phyloP scores from a whole-genome alignment of 129 eudicot genomes.

The Solidago caesia region DNA sequence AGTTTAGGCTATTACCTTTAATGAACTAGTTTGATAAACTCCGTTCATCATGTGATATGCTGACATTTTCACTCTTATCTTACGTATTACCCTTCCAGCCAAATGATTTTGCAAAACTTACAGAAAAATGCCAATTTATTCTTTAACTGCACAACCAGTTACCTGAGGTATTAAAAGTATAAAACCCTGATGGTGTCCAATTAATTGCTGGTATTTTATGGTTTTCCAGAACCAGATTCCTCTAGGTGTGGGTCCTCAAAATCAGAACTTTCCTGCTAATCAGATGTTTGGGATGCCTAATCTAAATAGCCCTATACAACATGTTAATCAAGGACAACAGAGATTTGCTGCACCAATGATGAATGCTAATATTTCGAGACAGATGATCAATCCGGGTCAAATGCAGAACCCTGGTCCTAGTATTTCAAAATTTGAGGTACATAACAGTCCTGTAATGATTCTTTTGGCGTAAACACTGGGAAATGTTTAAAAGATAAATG shows the following conservation, averaged over 20 bases:
- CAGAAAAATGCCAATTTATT: constrained; percentile 3
- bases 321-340: constrained; percentile 39
- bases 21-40: constrained; percentile 14
- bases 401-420: constrained; percentile 26
- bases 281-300: constrained; percentile 35
- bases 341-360: constrained; percentile 23
- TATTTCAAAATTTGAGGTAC: constrained; percentile 36
- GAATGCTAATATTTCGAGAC: constrained; percentile 30
- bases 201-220: constrained; percentile 22
- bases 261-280: constrained; percentile 33
- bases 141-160: constrained; percentile 30
- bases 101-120: background rate
- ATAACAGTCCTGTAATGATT: no score
- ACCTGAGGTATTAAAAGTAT: constrained; percentile 27
- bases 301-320: constrained; percentile 36
- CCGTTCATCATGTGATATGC: background rate
- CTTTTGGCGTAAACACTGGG: no score
- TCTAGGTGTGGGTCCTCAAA: constrained; percentile 47
- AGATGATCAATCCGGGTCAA: constrained; percentile 23
- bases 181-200: constrained; percentile 23
- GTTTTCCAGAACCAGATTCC: constrained; percentile 39
- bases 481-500: no score
- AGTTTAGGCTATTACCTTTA: background rate
- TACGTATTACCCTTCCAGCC: background rate
- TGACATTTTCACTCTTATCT: background rate